A percentile compares a stretch with the other conserved stretches of the same genome.
phyloP scores from a whole-genome alignment of 129 eudicot genomes.

The Chrysanthemum seticuspe region DNA sequence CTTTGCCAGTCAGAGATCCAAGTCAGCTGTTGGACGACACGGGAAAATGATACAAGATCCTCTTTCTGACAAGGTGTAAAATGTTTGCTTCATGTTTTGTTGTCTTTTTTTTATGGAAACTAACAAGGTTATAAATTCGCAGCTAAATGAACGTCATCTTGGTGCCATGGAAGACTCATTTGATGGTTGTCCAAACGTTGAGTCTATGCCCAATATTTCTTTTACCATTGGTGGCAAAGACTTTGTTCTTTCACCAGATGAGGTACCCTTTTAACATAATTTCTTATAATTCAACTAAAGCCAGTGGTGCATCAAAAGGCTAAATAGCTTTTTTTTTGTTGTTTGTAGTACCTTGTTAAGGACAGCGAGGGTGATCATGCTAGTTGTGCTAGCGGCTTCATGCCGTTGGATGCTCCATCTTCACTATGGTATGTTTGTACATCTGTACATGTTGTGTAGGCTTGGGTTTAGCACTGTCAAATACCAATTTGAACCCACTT shows the following conservation, averaged over 20 bases:
- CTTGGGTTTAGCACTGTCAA: too few relatives aligned
- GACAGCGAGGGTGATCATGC: slow-evolving; percentile 31
- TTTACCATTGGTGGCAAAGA: slow-evolving; percentile 51
- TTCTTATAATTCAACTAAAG: not conserved
- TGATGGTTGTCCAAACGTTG: slow-evolving; percentile 41
- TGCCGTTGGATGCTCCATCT: slow-evolving; percentile 56
- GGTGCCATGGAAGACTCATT: slow-evolving; percentile 31
- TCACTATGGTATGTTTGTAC: slow-evolving; percentile 33
- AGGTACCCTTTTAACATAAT: slow-evolving; percentile 38
- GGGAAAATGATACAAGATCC: too few relatives aligned
- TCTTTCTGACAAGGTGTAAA: not conserved
- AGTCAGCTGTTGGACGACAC: slow-evolving; percentile 12
- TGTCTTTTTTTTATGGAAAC: not conserved
- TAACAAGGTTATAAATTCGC: slow-evolving; percentile 1
- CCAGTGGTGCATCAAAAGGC: not conserved
- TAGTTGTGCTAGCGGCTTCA: slow-evolving; percentile 65
- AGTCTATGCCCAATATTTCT: slow-evolving; percentile 54
- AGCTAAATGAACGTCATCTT: slow-evolving; percentile 6
- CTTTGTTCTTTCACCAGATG: slow-evolving; percentile 56
- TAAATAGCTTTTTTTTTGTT: not conserved
- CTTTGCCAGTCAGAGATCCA: slow-evolving; percentile 47
- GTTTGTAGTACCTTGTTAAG: slow-evolving; percentile 50
- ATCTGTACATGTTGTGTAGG: not conserved
- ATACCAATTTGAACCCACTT: too few relatives aligned
- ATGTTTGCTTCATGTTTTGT: not conserved